Evolutionary conservation across 2,329 filamentous ascomycete genomes (phyloP).

Genomic region (Fusarium mundagurra): DNA sequence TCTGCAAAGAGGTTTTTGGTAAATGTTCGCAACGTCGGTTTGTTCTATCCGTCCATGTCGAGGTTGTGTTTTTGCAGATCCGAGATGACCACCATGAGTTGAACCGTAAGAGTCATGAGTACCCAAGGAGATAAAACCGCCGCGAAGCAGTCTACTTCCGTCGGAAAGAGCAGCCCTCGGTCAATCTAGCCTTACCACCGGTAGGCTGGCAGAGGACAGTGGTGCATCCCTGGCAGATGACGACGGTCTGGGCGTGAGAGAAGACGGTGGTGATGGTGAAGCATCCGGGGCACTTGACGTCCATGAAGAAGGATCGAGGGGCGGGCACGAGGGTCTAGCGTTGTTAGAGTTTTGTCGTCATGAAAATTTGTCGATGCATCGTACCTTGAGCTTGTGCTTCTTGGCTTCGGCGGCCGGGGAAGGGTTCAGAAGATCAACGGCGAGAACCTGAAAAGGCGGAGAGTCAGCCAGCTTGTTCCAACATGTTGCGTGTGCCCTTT

Average conservation of each 20-base stretch:
- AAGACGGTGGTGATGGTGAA: slow-evolving; percentile 99
- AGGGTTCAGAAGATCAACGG: slow-evolving; percentile 99
- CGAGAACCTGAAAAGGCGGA: slow-evolving; percentile 82
- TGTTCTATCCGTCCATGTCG: slow-evolving; percentile 62
- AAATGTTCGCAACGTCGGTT: slow-evolving; percentile 56
- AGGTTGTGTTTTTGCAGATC: slow-evolving; percentile 65
- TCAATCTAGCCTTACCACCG: slow-evolving; percentile 98
- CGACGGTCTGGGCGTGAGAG: slow-evolving; percentile 99
- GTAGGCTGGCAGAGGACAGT: slow-evolving; percentile 99
- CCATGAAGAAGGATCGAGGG: slow-evolving; percentile 99
- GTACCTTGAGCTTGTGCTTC: slow-evolving; percentile 99
- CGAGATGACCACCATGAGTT: slow-evolving; percentile 65
- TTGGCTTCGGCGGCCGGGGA: slow-evolving; percentile 96
- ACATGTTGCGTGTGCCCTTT: slow-evolving; percentile 24
- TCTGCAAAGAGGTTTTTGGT: slow-evolving; percentile 64
- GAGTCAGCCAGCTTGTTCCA: slow-evolving; percentile 57
- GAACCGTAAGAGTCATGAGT: slow-evolving; percentile 61
- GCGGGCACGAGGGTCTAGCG: slow-evolving; percentile 88
- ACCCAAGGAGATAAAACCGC: slow-evolving; percentile 60
- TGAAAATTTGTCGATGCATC: slow-evolving; percentile 34
- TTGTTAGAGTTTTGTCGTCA: slow-evolving; percentile 39
- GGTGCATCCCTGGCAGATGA: slow-evolving; percentile 99
- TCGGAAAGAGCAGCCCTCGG: slow-evolving; percentile 99
- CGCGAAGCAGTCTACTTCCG: slow-evolving; percentile 85
- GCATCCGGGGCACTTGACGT: slow-evolving; percentile 99